phyloP scores from a whole-genome alignment of 2,329 filamentous ascomycete genomes.

The Monascus ruber region DNA sequence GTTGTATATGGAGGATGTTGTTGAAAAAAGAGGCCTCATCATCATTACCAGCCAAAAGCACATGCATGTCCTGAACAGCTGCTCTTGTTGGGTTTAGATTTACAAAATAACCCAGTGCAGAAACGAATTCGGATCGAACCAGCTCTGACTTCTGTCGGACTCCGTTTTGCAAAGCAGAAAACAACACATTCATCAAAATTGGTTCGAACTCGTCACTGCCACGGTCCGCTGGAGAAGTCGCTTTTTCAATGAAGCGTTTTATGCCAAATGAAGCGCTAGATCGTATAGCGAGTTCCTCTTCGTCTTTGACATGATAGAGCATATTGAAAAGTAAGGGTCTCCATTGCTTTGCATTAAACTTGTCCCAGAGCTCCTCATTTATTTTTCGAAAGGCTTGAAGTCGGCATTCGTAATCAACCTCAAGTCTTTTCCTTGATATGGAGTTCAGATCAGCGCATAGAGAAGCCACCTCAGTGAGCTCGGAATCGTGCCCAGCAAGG shows the following conservation, averaged over 20 bases:
- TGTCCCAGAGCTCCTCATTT: slow-evolving; percentile 48
- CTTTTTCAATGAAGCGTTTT: slow-evolving; percentile 62
- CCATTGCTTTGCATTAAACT: slow-evolving; percentile 66
- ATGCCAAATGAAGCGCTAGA: slow-evolving; percentile 72
- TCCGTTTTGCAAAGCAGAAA: slow-evolving; percentile 67
- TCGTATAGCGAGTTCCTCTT: slow-evolving; percentile 79
- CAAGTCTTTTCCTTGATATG: slow-evolving; percentile 57
- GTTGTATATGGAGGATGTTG: slow-evolving; percentile 83
- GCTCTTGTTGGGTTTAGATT: slow-evolving; percentile 58
- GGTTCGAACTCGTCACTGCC: slow-evolving; percentile 40
- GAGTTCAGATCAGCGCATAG: slow-evolving; percentile 75
- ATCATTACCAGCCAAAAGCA: slow-evolving; percentile 59
- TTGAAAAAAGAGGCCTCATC: slow-evolving; percentile 82
- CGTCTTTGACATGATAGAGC: slow-evolving; percentile 72
- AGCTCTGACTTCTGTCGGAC: slow-evolving; percentile 70
- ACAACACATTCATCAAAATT: slow-evolving; percentile 53
- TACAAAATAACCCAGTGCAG: slow-evolving; percentile 68
- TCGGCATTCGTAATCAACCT: slow-evolving; percentile 77
- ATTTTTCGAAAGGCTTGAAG: slow-evolving; percentile 65
- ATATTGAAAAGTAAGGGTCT: slow-evolving; percentile 79
- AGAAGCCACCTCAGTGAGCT: slow-evolving; percentile 51
- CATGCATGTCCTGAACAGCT: slow-evolving; percentile 61
- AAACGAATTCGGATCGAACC: slow-evolving; percentile 70
- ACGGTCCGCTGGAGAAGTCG: slow-evolving; percentile 34
- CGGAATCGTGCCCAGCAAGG: slow-evolving; percentile 54